Conservation (phyloP, 495 filamentous ascomycete species). For the Hypomontagnella monticulosa region DNA sequence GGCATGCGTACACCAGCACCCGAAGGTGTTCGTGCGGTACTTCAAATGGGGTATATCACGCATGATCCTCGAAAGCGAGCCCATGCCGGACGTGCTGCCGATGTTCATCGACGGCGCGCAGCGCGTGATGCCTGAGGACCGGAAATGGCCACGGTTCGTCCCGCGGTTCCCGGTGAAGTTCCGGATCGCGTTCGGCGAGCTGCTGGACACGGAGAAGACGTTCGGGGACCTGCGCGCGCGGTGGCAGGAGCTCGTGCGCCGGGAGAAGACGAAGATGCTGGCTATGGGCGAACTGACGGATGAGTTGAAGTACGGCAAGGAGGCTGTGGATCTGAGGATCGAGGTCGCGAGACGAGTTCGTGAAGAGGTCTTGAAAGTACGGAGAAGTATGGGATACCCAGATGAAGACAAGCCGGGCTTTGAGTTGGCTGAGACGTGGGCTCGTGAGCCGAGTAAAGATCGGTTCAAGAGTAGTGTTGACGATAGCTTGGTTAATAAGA, state of each 20-base stretch:
- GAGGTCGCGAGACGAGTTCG: conserved; percentile 83
- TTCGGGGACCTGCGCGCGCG: conserved; percentile 74
- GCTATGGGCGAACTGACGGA: conserved; percentile 71
- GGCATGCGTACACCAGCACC: conserved; percentile 89
- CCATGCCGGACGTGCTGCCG: conserved; percentile 85
- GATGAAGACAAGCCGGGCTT: conserved; percentile 73
- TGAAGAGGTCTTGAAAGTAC: conserved; percentile 79
- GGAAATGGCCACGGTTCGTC: conserved; percentile 80
- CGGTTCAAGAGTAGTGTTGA: conserved; percentile 59
- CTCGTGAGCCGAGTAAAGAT: conserved; percentile 45
- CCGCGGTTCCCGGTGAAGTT: conserved; percentile 78
- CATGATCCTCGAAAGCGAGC: conserved; percentile 85
- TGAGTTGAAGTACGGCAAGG: conserved; percentile 72
- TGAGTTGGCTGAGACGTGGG: conserved; percentile 62
- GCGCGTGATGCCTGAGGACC: conserved; percentile 81
- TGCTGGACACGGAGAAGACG: conserved; percentile 64
- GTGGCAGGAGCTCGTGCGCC: conserved; percentile 71
- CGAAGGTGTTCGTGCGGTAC: conserved; percentile 82
- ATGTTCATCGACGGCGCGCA: conserved; percentile 94
- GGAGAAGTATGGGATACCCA: conserved; percentile 71
- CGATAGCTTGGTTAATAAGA: conserved; percentile 57
- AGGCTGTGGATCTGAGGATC: conserved; percentile 80
- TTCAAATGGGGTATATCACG: conserved; percentile 97
- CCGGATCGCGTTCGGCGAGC: conserved; percentile 77
- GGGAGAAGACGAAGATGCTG: conserved; percentile 29